Conservation (phyloP, 1,139 yeast species). For the Scheffersomyces cryptocercus region DNA sequence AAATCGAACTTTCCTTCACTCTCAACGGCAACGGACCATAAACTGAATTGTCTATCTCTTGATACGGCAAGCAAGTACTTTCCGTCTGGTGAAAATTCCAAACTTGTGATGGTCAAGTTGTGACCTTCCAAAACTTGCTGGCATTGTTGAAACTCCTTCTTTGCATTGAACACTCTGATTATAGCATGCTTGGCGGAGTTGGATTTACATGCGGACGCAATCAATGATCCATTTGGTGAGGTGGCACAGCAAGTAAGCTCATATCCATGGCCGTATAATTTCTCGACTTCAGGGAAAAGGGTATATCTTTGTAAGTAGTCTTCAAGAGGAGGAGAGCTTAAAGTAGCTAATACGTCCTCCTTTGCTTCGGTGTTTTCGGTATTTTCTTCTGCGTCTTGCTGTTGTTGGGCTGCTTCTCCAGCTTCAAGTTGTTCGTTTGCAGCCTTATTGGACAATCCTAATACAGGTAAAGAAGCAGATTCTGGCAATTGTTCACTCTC, state of each 20-base stretch:
- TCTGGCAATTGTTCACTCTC: conserved; percentile 53
- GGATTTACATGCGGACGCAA: conserved; percentile 92
- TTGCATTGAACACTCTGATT: conserved; percentile 68
- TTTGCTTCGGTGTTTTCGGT: conserved; percentile 33
- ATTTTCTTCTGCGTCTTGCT: conserved; percentile 38
- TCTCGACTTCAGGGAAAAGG: conserved; percentile 92
- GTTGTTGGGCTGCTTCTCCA: conserved; percentile 36
- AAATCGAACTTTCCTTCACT: conserved; percentile 41
- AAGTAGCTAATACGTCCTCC: conserved; percentile 46
- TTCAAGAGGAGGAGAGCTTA: conserved; percentile 73
- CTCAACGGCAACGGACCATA: conserved; percentile 63
- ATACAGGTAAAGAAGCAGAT: conserved; percentile 87
- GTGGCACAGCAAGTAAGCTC: conserved; percentile 83
- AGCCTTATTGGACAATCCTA: conserved; percentile 93
- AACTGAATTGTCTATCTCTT: conserved; percentile 83
- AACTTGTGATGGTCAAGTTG: conserved; percentile 79
- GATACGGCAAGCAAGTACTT: conserved; percentile 74
- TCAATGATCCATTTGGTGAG: conserved; percentile 60
- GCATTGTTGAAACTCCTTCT: conserved; percentile 43
- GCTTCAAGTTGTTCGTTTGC: conserved; percentile 51
- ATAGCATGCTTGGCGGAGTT: conserved; percentile 85
- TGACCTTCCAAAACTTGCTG: conserved; percentile 56
- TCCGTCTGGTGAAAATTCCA: conserved; percentile 75
- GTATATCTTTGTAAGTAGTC: conserved; percentile 90
- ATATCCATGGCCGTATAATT: conserved; percentile 95